A percentile compares a stretch with the other conserved stretches of the same genome.
Evolutionary conservation across 495 filamentous ascomycete species (phyloP).

Genomic region (Sabuloglossum arenarium): DNA sequence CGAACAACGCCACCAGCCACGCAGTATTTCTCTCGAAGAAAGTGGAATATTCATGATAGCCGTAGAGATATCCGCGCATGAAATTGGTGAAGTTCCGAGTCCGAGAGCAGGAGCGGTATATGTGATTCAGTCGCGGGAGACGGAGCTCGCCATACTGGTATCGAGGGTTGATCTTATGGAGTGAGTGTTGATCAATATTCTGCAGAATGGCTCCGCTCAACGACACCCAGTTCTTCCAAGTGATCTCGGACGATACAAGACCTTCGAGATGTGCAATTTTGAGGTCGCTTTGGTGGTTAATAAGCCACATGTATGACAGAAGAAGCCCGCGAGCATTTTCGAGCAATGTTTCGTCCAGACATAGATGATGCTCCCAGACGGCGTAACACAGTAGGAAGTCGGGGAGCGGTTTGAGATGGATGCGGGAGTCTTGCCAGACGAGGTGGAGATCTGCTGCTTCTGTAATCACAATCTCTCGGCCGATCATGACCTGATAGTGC

Average conservation of each 20-base stretch:
- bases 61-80: constrained; percentile 7
- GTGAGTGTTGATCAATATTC: background rate
- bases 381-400: constrained; percentile 22
- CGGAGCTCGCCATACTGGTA: constrained; percentile 24
- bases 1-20: constrained; percentile 17
- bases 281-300: constrained; percentile 21
- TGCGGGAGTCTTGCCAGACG: constrained; percentile 27
- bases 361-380: constrained; percentile 25
- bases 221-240: no score
- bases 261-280: constrained; percentile 14
- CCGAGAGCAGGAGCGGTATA: no score
- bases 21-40: constrained; percentile 14
- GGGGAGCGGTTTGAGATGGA: constrained; percentile 38
- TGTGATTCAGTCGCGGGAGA: constrained; percentile 16
- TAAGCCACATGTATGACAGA: constrained; percentile 19
- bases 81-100: no score
- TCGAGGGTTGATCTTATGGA: constrained; percentile 4
- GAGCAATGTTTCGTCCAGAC: no score
- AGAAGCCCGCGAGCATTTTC: constrained; percentile 24
- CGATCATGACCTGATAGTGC: constrained; percentile 20
- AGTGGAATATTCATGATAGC: constrained; percentile 11
- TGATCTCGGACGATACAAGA: no score
- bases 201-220: no score
- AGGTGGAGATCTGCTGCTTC: constrained; percentile 33
- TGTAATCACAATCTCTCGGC: constrained; percentile 23